Evolutionary conservation across 768 basidiomycete genomes (phyloP).

Genomic region (Rhizopogon vesiculosus): DNA sequence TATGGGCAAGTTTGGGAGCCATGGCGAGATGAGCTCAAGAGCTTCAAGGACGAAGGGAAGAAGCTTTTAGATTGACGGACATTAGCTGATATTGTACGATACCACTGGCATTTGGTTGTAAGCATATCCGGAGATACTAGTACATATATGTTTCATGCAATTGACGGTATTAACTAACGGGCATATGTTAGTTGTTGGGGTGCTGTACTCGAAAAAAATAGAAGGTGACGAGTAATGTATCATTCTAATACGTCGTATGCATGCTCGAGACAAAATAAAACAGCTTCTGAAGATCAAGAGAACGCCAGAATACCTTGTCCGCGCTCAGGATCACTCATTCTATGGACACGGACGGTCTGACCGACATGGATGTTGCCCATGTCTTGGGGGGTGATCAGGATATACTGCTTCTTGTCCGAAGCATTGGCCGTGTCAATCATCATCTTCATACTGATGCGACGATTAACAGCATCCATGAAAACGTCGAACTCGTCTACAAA

Average conservation of each 20-base stretch:
- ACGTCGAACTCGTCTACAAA: conserved; percentile 91
- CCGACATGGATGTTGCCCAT: conserved; percentile 72
- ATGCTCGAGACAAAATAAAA: background rate
- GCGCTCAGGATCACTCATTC: conserved; percentile 79
- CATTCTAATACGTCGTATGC: background rate
- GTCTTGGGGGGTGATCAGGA: conserved; percentile 94
- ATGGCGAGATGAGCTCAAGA: conserved; percentile 75
- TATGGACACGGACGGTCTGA: conserved; percentile 65
- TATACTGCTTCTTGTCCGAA: conserved; percentile 86
- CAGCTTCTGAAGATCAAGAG: conserved; percentile 3
- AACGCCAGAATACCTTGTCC: conserved; percentile 46
- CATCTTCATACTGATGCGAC: conserved; percentile 93
- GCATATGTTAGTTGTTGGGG: background rate
- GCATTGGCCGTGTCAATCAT: conserved; percentile 91
- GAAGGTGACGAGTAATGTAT: background rate
- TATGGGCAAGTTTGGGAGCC: conserved; percentile 87
- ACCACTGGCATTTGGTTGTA: background rate
- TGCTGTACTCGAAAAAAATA: background rate
- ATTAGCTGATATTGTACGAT: background rate
- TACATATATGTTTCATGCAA: too few relatives aligned
- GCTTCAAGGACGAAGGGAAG: conserved; percentile 69
- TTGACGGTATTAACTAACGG: background rate
- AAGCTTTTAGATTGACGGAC: conserved; percentile 37
- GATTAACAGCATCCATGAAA: conserved; percentile 93
- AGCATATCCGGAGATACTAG: background rate